Conservation (phyloP, 2,329 filamentous ascomycete genomes). For the Zelopaecilomyces penicillatus region DNA sequence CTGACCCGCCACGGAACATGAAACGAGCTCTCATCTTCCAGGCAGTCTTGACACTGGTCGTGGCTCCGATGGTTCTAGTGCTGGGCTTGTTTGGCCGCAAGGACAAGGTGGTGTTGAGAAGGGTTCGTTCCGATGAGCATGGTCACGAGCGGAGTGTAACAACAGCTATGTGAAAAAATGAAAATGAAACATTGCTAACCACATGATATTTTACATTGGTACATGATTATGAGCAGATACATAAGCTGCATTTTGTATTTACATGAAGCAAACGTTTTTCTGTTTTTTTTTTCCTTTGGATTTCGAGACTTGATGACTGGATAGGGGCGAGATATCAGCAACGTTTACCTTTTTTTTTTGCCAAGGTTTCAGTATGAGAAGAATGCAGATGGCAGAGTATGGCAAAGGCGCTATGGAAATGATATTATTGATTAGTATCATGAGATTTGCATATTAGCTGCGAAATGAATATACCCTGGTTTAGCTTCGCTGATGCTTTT, state of each 20-base stretch:
- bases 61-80: constrained; percentile 58
- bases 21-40: constrained; percentile 68
- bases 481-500: too few relatives aligned
- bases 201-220: too few relatives aligned
- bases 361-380: not conserved
- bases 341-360: not conserved
- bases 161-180: not conserved
- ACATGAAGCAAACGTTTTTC: too few relatives aligned
- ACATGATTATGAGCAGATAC: too few relatives aligned
- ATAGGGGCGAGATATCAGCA: not conserved
- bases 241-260: too few relatives aligned
- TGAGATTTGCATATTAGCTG: too few relatives aligned
- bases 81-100: constrained; percentile 61
- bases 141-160: not conserved
- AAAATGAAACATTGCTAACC: too few relatives aligned
- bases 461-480: too few relatives aligned
- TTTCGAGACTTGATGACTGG: too few relatives aligned
- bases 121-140: constrained; percentile 37
- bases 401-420: not conserved
- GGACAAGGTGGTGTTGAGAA: constrained; percentile 41
- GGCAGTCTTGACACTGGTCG: constrained; percentile 58
- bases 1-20: constrained; percentile 62
- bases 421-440: too few relatives aligned
- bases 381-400: not conserved
- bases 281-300: too few relatives aligned